Conservation (phyloP, 2,329 filamentous ascomycete species). For the Chaetoscypha palmicola region DNA sequence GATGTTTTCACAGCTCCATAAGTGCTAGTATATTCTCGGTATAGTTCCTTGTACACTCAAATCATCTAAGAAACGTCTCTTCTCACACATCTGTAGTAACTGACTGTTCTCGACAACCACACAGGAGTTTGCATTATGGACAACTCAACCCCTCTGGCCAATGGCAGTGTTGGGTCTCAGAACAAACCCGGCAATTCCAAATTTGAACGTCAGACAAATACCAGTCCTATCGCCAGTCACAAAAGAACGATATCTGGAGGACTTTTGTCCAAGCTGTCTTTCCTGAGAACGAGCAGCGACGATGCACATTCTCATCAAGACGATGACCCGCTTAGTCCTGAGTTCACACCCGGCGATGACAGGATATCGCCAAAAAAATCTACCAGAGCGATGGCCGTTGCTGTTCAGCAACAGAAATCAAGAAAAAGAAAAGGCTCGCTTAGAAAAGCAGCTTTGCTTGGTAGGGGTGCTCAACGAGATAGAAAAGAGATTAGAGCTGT, state of each 20-base stretch:
- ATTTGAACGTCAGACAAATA: slow-evolving; percentile 2
- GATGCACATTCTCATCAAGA: slow-evolving; percentile 28
- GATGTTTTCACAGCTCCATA: too few relatives aligned
- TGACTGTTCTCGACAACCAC: too few relatives aligned
- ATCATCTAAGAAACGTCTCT: too few relatives aligned
- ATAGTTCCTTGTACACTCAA: too few relatives aligned
- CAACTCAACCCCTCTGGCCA: too few relatives aligned
- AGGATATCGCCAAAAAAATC: slow-evolving; percentile 25
- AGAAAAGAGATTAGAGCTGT: slow-evolving; percentile 42
- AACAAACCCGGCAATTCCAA: background rate
- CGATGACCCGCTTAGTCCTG: slow-evolving; percentile 24
- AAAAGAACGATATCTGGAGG: slow-evolving; percentile 39
- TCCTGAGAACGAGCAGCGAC: slow-evolving; percentile 48
- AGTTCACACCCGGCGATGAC: slow-evolving; percentile 28
- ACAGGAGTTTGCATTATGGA: too few relatives aligned
- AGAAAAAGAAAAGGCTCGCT: slow-evolving; percentile 76
- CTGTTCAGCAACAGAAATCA: slow-evolving; percentile 42
- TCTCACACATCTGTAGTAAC: too few relatives aligned
- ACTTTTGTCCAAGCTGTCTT: slow-evolving; percentile 62
- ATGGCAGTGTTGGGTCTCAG: background rate
- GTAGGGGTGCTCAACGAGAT: slow-evolving; percentile 60
- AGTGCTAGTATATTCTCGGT: too few relatives aligned
- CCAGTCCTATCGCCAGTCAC: slow-evolving; percentile 37
- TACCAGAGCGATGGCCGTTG: slow-evolving; percentile 30
- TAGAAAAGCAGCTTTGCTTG: slow-evolving; percentile 77